Percentiles rank a stretch among this genome's conserved stretches.
phyloP scores from a whole-genome alignment of 176 grass and related monocot genomes.

The Rhynchospora breviuscula region DNA sequence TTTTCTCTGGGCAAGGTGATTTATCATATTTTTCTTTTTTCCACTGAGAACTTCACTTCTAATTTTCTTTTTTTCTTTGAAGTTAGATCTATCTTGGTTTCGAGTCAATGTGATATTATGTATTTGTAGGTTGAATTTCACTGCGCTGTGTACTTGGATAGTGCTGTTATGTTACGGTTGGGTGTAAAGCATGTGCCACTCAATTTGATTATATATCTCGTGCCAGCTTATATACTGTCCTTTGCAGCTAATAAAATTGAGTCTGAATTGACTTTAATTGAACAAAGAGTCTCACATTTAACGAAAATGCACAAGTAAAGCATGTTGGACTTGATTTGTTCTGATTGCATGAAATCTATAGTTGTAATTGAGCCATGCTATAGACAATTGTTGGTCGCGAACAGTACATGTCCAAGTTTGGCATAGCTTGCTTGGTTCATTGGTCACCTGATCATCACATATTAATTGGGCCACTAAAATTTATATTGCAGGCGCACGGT shows the following conservation, averaged over 20 bases:
- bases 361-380: neutral
- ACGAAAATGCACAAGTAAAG: neutral
- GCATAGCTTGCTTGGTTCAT: neutral
- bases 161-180: neutral
- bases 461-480: neutral
- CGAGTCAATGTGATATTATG: neutral
- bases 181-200: neutral
- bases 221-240: neutral
- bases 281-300: neutral
- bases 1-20: neutral
- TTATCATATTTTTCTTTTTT: neutral
- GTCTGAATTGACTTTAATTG: neutral
- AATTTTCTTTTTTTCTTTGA: neutral
- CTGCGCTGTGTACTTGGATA: neutral
- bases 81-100: neutral
- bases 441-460: neutral
- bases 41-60: slow-evolving; percentile 4
- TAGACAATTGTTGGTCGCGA: neutral
- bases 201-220: neutral
- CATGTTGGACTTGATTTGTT: neutral
- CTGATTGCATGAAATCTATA: neutral
- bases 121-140: neutral
- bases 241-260: neutral
- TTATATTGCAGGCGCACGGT: no score
- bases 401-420: neutral